Base-by-base conservation (phyloP, 202 grass and related monocot genomes). In the Cymbopogon flexuosus region DNA sequence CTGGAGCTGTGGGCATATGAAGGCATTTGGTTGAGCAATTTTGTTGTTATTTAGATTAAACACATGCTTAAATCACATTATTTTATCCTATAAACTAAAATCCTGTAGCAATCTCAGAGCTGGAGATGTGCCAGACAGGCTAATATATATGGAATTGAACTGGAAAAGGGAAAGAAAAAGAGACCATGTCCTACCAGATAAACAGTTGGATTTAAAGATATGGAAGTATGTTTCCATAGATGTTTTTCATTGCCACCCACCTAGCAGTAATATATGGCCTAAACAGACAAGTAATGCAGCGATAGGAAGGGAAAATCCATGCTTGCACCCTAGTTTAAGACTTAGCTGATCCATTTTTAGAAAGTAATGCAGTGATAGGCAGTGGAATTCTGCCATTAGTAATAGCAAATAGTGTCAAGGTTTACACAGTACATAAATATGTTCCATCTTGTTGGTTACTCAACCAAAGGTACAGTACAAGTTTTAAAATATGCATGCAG, bases 131-230 rank as follows among this genome's bases (percentile, higher is more conserved):
- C 49, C 16, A 52, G 49, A 54, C 51, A 54, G 51, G 18, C 18
- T 18, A 18, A 49, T 56, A 33, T 62, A 40, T 62, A 31, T 6
- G 14, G n/a, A 10, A 8, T 16, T 33, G 58, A 63, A 78, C 58
- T 64, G 21, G 18, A 40, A n/a, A 75, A 40, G 0, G 10, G 13
- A 18, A 79, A 41, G 33, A 72, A 23, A 46, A 37, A 27, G 3
- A 64, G 18, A 35, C 30, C 54, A 81, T 60, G 23, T 62, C 33
- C 67, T 18, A 21, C 37, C 23, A 68, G 36, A 37, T 23, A 68
- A 80, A 36, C 35, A 40, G 35, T 11, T 63, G 75, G 24, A 78
- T 22, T 62, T 66, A 34, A 56, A 68, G 62, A 79, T 68, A 33
- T 56, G 33, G 33, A 18, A 41, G 12, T 29, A 78, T 0, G n/a